Percentiles rank a stretch among this genome's conserved stretches.
Evolutionary conservation across 345 rosid species (phyloP).

Genomic region (Odontarrhena argentea): DNA sequence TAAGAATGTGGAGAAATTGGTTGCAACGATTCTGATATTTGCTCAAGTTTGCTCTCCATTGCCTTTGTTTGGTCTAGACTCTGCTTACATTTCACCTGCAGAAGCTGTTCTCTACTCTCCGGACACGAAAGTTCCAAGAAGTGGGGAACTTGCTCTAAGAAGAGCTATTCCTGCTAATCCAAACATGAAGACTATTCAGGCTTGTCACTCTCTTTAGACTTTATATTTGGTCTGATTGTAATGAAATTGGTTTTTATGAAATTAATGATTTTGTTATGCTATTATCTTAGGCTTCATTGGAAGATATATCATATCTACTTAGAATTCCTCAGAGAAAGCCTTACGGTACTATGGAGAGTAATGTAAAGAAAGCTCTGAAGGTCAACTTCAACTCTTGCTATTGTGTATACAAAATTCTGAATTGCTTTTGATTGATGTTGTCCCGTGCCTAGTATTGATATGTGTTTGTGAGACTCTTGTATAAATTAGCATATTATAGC

Average conservation of each 20-base stretch:
- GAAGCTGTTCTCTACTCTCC: conserved; percentile 85
- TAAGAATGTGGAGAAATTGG: conserved; percentile 49
- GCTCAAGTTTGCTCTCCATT: conserved; percentile 70
- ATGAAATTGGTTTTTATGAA: conserved; percentile 1
- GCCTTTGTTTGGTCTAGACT: conserved; percentile 56
- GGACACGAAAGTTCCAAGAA: conserved; percentile 88
- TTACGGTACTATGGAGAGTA: conserved; percentile 93
- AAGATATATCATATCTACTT: conserved; percentile 84
- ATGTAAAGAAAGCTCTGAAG: conserved; percentile 91
- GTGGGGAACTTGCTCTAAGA: conserved; percentile 92
- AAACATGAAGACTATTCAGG: conserved; percentile 89
- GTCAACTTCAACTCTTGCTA: conserved; percentile 31
- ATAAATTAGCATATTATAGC: neutral
- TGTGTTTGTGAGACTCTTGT: neutral
- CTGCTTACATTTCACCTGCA: conserved; percentile 55
- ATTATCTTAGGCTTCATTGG: conserved; percentile 66
- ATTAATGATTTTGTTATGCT: conserved; percentile 26
- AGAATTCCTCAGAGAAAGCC: conserved; percentile 98
- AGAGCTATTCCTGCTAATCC: conserved; percentile 87
- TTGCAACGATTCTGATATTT: conserved; percentile 52
- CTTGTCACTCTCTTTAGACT: conserved; percentile 14
- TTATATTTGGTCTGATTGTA: conserved; percentile 1
- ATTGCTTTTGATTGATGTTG: neutral
- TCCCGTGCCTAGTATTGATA: neutral
- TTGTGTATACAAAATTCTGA: neutral